Conservation (phyloP, 164 flowering plant species). For the Vitis labrusca region DNA sequence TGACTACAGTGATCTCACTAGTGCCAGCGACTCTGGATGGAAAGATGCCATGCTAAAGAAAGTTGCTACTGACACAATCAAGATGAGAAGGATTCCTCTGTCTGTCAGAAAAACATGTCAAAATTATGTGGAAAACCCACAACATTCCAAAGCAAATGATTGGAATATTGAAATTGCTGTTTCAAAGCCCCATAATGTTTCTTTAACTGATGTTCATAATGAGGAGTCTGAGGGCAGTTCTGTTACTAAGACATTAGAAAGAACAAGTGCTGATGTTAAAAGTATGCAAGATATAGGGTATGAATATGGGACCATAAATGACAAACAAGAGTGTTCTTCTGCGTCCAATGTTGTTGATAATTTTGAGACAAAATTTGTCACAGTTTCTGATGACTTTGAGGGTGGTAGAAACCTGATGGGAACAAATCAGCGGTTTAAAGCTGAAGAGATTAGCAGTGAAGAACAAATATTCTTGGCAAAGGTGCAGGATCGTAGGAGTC, state of each 20-base stretch:
- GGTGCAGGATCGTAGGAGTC: slow-evolving; percentile 58
- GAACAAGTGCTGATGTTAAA: slow-evolving; percentile 29
- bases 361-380: slow-evolving; percentile 41
- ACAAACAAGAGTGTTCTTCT: slow-evolving; percentile 63
- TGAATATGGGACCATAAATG: slow-evolving; percentile 53
- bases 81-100: slow-evolving; percentile 52
- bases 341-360: slow-evolving; percentile 42
- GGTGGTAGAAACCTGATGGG: slow-evolving; percentile 32
- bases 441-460: slow-evolving; percentile 38
- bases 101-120: slow-evolving; percentile 43
- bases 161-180: slow-evolving; percentile 76
- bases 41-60: slow-evolving; percentile 38
- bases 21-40: slow-evolving; percentile 45
- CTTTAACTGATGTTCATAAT: slow-evolving; percentile 32
- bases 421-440: slow-evolving; percentile 30
- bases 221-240: slow-evolving; percentile 78
- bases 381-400: slow-evolving; percentile 33
- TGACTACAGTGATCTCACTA: slow-evolving; percentile 49
- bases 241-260: slow-evolving; percentile 48
- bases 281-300: slow-evolving; percentile 33
- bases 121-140: slow-evolving; percentile 31
- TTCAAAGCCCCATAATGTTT: slow-evolving; percentile 37
- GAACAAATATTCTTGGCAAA: slow-evolving; percentile 29
- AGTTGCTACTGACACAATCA: slow-evolving; percentile 26
- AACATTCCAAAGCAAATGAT: slow-evolving; percentile 41